Percentiles rank a stretch among this genome's conserved stretches.
These are phyloP conservation scores for Lichenothelia convexa DNA, from an alignment of 495 filamentous ascomycete species.

Conservation along the genomic window DNA sequence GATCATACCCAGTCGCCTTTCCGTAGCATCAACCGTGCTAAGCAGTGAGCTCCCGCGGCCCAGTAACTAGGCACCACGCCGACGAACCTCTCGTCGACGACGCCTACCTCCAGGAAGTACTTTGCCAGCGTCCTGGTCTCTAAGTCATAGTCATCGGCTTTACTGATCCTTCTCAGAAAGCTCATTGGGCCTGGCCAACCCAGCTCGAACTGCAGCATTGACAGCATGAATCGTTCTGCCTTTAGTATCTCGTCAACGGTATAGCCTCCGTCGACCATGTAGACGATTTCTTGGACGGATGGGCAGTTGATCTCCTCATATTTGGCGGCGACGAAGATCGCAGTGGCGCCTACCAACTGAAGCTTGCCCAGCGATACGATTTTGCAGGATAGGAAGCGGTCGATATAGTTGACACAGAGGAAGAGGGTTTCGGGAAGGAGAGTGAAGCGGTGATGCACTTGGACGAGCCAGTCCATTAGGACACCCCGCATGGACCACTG, in stretches of 20 bases:
- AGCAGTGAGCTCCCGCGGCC: slow-evolving; percentile 81
- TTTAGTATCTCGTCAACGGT: slow-evolving; percentile 82
- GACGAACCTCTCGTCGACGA: slow-evolving; percentile 98
- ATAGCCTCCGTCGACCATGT: slow-evolving; percentile 93
- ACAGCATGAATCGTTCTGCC: slow-evolving; percentile 95
- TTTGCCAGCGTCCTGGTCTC: slow-evolving; percentile 93
- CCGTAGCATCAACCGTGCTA: slow-evolving; percentile 70
- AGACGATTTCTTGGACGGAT: slow-evolving; percentile 85
- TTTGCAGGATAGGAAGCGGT: slow-evolving; percentile 89
- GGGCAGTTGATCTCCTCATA: slow-evolving; percentile 98
- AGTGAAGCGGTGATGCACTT: slow-evolving; percentile 81
- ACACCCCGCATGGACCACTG: slow-evolving; percentile 98
- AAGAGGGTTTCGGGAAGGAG: slow-evolving; percentile 90
- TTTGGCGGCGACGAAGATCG: slow-evolving; percentile 90
- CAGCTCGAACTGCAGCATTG: slow-evolving; percentile 82
- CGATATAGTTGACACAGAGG: slow-evolving; percentile 85
- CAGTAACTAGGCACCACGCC: slow-evolving; percentile 75
- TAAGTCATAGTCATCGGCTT: slow-evolving; percentile 93
- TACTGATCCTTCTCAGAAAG: slow-evolving; percentile 90
- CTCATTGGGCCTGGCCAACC: slow-evolving; percentile 98
- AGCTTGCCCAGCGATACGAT: slow-evolving; percentile 87
- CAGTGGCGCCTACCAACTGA: slow-evolving; percentile 89
- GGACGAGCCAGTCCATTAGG: slow-evolving; percentile 94
- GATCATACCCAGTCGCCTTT: slow-evolving; percentile 84
- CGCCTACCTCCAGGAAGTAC: slow-evolving; percentile 89